phyloP scores from a whole-genome alignment of 2,329 filamentous ascomycete species.

The Neospermospora avenae region DNA sequence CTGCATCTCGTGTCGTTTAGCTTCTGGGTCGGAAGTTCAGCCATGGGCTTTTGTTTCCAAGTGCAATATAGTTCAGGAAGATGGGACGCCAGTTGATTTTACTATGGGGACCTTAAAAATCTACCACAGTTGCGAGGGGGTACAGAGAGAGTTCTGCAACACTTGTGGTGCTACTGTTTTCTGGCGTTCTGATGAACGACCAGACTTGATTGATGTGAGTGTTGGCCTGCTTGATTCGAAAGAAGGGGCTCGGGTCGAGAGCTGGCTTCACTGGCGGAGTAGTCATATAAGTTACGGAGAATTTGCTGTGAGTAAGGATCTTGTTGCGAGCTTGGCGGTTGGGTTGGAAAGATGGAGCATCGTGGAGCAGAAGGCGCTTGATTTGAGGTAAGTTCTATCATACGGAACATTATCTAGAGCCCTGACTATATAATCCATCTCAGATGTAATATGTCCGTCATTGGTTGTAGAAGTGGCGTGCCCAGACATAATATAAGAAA shows the following conservation, averaged over 20 bases:
- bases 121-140: slow-evolving; percentile 52
- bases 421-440: no score
- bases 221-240: slow-evolving; percentile 52
- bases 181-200: slow-evolving; percentile 53
- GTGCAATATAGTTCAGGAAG: slow-evolving; percentile 50
- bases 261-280: slow-evolving; percentile 61
- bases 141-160: slow-evolving; percentile 59
- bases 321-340: slow-evolving; percentile 23
- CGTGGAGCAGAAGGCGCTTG: not conserved
- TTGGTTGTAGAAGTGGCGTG: no score
- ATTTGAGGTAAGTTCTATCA: not conserved
- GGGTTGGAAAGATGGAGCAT: slow-evolving; percentile 21
- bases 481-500: no score
- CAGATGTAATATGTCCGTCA: no score
- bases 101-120: slow-evolving; percentile 44
- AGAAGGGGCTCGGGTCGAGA: slow-evolving; percentile 52
- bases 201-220: slow-evolving; percentile 60
- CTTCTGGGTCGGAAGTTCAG: slow-evolving; percentile 60
- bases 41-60: slow-evolving; percentile 63
- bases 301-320: slow-evolving; percentile 25
- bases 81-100: slow-evolving; percentile 36
- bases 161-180: slow-evolving; percentile 63
- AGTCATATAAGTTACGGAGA: slow-evolving; percentile 52
- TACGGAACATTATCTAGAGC: no score
- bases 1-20: slow-evolving; percentile 59